Base-by-base conservation (phyloP, 805 yeast genomes). In the Candida qinlingensis region DNA sequence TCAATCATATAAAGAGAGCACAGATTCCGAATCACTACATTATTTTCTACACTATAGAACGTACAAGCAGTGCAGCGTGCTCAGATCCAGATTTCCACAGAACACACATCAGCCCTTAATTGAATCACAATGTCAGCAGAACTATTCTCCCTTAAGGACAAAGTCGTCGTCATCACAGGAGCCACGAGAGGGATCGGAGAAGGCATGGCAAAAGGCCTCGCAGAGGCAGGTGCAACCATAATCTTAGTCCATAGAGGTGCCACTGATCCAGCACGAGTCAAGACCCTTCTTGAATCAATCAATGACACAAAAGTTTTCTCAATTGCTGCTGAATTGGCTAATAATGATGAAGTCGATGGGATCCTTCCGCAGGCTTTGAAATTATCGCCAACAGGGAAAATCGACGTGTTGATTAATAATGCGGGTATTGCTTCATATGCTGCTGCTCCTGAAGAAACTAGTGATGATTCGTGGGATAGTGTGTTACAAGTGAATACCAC, bases 201-300 rank as follows among this genome's bases (percentile, higher is more conserved):
- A 58, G 88, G 85, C 7, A 87, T 86, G 41, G 94, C 92, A 41
- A 83, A 77, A 64, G 92, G 90, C 2, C 83, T 73, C 57, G 88
- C 91, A 43, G 91, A 86, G 68, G 91, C 91, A 4, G 96, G 96
- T 42, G 95, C 95, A 13, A 87, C 85, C 54, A 80, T 89, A 30
- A 85, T 87, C 31, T 11, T 58, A 6, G 61, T 59, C 6, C 61
- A 58, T 29, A 58, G 61, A 46, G 49, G 36, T 8, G 11, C 52
- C 4, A 57, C 62, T 3, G 61, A 56, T 37, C 54, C 60, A 4
- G 27, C 55, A 1, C 19, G 37, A 12, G 44, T 49, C 7, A 49
- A 54, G 8, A 13, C 50, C 29, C 53, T 50, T 40, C 70, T 81
- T 7, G 61, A 71, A 48, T 75, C 74, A 44, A 82, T 83, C 61